Evolutionary conservation across 768 basidiomycete genomes (phyloP).

Genomic region (Suillus hirtellus): DNA sequence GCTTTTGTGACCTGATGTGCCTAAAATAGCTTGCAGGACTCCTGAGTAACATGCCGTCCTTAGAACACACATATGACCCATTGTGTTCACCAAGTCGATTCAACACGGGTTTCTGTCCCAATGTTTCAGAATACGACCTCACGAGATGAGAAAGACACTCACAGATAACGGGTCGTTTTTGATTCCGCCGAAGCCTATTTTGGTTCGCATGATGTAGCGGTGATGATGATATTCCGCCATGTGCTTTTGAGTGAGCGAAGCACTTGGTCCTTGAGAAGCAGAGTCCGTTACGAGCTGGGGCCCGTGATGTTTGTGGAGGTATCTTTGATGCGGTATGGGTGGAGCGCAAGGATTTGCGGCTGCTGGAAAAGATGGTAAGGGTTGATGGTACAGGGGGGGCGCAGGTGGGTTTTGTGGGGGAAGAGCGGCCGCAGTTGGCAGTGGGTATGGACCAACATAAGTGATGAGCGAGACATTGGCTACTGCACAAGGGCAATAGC

Average conservation of each 20-base stretch:
- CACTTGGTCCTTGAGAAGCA: neutral
- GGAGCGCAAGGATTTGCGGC: too few species aligned
- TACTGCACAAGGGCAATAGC: neutral
- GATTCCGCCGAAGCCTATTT: neutral
- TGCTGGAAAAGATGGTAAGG: neutral
- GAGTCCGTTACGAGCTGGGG: neutral
- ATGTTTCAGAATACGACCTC: neutral
- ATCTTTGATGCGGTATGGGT: neutral
- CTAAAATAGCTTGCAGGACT: too few species aligned
- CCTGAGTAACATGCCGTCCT: neutral
- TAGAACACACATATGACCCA: neutral
- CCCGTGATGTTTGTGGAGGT: neutral
- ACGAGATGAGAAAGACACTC: neutral
- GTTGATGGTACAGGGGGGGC: neutral
- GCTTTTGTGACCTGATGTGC: too few species aligned
- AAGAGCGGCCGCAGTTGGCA: too few species aligned
- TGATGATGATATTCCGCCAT: neutral
- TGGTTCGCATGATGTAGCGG: neutral
- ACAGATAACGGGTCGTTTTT: neutral
- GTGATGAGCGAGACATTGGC: neutral
- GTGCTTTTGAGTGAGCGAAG: neutral
- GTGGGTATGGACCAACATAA: too few species aligned
- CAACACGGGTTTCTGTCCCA: neutral
- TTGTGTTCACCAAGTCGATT: too few species aligned
- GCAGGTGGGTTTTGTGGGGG: neutral